A percentile compares a stretch with the other conserved stretches of the same genome.
phyloP scores from a whole-genome alignment of 2,329 filamentous ascomycete species.

The Stagonosporopsis cucurbitacearum region DNA sequence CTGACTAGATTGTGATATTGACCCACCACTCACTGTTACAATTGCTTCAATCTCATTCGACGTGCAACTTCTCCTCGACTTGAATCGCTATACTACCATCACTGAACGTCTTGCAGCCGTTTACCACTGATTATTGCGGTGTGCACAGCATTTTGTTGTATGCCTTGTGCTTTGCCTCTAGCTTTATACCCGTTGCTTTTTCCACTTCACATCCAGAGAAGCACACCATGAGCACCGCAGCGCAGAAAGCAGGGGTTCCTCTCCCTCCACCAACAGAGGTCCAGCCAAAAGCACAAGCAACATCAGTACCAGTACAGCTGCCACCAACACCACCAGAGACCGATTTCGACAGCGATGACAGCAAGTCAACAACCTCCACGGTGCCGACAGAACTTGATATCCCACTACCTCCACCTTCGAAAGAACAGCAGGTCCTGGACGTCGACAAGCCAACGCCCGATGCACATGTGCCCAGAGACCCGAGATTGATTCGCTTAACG shows the following conservation, averaged over 20 bases:
- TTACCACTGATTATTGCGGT: not conserved
- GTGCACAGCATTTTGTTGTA: not conserved
- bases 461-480: slow-evolving; percentile 77
- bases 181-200: slow-evolving; percentile 7
- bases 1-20: slow-evolving; percentile 3
- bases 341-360: slow-evolving; percentile 40
- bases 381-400: slow-evolving; percentile 50
- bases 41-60: slow-evolving; percentile 7
- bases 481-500: slow-evolving; percentile 82
- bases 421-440: slow-evolving; percentile 68
- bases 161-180: not conserved
- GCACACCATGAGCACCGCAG: slow-evolving; percentile 29
- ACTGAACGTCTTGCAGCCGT: not conserved
- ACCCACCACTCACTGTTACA: slow-evolving; percentile 1
- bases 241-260: slow-evolving; percentile 24
- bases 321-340: slow-evolving; percentile 48
- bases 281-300: slow-evolving; percentile 27
- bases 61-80: not conserved
- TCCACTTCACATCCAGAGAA: not conserved
- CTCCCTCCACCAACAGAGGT: slow-evolving; percentile 23
- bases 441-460: slow-evolving; percentile 85
- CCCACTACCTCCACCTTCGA: slow-evolving; percentile 72
- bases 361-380: slow-evolving; percentile 26
- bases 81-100: not conserved
- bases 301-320: slow-evolving; percentile 27